These are phyloP conservation scores for Paspalum notatum DNA, from an alignment of 176 grass and related monocot species.

Conservation along the genomic window DNA sequence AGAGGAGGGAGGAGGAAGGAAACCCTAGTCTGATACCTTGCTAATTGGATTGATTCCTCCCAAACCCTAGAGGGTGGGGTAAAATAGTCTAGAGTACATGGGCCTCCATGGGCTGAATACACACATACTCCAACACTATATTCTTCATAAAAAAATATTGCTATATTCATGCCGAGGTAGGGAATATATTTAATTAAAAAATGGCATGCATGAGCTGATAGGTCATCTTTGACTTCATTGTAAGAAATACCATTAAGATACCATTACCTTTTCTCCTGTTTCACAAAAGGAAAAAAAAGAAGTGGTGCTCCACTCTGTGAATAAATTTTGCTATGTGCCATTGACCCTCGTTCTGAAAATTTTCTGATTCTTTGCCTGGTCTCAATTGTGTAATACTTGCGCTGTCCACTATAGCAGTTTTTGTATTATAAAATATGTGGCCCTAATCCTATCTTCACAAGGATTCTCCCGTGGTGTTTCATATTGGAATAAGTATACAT, in stretches of 20 bases:
- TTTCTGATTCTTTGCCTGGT: slow-evolving; percentile 3
- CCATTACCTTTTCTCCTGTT: slow-evolving; percentile 19
- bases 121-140: too few species aligned
- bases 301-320: not conserved
- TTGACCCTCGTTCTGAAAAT: not conserved
- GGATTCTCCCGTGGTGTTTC: slow-evolving; percentile 5
- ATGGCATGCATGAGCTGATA: not conserved
- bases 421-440: not conserved
- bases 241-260: not conserved
- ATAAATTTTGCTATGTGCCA: not conserved
- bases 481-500: too few species aligned
- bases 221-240: not conserved
- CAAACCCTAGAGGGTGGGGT: too few species aligned
- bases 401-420: not conserved
- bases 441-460: not conserved
- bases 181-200: not conserved
- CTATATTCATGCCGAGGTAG: not conserved
- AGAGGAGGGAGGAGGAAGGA: too few species aligned
- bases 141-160: too few species aligned
- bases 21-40: too few species aligned
- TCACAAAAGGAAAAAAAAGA: not conserved
- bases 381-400: not conserved
- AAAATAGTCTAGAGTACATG: too few species aligned
- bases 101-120: too few species aligned
- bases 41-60: too few species aligned